Percentiles rank a stretch among this genome's conserved stretches.
Evolutionary conservation across 2,329 filamentous ascomycete genomes (phyloP).

Genomic region (Xylaria sp.): DNA sequence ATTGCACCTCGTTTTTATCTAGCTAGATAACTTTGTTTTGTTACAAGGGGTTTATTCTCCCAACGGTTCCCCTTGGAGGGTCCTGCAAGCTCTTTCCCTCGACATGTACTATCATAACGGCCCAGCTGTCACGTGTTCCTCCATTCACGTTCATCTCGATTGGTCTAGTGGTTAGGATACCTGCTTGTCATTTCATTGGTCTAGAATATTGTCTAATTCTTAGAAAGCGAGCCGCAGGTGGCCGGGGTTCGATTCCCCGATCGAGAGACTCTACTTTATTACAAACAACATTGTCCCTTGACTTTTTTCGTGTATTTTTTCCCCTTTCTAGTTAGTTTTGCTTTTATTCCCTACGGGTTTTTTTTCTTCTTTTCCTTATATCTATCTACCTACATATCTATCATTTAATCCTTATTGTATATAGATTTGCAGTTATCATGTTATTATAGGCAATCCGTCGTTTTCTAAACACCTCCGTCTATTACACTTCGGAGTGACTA

Average conservation of each 20-base stretch:
- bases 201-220: not conserved
- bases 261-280: slow-evolving; percentile 34
- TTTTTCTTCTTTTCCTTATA: too few relatives aligned
- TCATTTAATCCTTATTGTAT: too few relatives aligned
- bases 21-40: not conserved
- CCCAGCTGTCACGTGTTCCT: not conserved
- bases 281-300: too few relatives aligned
- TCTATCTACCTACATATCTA: too few relatives aligned
- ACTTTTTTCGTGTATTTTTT: not conserved
- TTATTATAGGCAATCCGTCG: too few relatives aligned
- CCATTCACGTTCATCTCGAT: slow-evolving; percentile 3
- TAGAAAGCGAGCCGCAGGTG: slow-evolving; percentile 33
- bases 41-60: not conserved
- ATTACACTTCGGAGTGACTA: too few relatives aligned
- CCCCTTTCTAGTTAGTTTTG: not conserved
- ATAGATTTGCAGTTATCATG: too few relatives aligned
- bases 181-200: slow-evolving; percentile 15
- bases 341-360: too few relatives aligned
- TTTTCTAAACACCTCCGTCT: too few relatives aligned
- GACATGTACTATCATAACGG: not conserved
- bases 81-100: too few relatives aligned
- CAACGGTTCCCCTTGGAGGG: too few relatives aligned
- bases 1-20: not conserved
- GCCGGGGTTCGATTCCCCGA: slow-evolving; percentile 45
- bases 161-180: slow-evolving; percentile 27